Conservation (phyloP, 768 basidiomycete species). For the Mycena galopus region DNA sequence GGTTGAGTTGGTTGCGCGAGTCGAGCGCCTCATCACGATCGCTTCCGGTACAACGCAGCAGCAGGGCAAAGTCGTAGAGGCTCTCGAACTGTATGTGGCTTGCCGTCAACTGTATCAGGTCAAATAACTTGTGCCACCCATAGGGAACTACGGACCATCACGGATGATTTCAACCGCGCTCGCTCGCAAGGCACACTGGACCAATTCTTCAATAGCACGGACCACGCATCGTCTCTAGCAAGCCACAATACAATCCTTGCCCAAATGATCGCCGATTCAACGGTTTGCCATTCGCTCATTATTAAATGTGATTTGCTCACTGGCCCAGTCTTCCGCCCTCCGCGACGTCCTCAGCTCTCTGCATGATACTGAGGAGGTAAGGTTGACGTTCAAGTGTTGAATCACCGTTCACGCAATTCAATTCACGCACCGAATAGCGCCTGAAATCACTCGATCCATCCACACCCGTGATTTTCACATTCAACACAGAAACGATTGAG, state of each 20-base stretch:
- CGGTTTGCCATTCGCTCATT: neutral
- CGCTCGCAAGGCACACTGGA: neutral
- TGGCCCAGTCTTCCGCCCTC: neutral
- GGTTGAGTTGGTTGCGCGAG: conserved; percentile 8
- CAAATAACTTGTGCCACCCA: neutral
- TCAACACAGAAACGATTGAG: neutral
- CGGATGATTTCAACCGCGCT: neutral
- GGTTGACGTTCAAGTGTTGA: neutral
- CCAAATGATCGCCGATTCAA: no score
- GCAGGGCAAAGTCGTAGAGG: no score
- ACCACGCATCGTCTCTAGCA: neutral
- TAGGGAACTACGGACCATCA: conserved; percentile 12
- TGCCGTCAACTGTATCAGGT: no score
- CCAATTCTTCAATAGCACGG: conserved; percentile 14
- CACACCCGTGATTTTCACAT: neutral
- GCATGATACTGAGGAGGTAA: neutral
- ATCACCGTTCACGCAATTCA: no score
- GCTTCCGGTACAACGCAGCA: no score
- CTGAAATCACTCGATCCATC: neutral
- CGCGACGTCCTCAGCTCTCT: neutral
- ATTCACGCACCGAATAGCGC: neutral
- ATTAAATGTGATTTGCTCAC: neutral
- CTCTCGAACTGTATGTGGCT: no score
- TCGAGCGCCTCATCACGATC: conserved; percentile 3
- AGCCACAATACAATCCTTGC: conserved; percentile 5